These are phyloP conservation scores for Candida endomychidarum DNA, from an alignment of 805 yeast genomes.

Conservation along the genomic window DNA sequence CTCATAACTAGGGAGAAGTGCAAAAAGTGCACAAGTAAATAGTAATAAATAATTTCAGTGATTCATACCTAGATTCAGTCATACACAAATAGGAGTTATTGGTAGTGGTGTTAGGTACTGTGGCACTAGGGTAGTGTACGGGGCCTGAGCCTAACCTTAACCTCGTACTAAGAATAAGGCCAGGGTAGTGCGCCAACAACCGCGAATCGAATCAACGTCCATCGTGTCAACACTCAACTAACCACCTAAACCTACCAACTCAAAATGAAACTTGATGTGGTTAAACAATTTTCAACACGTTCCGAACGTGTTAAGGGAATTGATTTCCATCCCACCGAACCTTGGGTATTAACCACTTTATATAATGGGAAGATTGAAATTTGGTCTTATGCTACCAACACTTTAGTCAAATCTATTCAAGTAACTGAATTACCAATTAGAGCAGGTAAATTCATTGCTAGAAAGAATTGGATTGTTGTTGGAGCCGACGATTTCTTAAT, in stretches of 20 bases:
- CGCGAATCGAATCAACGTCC: conserved; percentile 8
- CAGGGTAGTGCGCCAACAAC: conserved; percentile 3
- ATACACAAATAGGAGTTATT: too few species aligned
- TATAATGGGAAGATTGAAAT: conserved; percentile 90
- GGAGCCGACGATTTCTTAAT: conserved; percentile 96
- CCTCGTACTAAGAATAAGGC: too few species aligned
- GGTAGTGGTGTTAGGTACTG: too few species aligned
- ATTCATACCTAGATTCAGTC: too few species aligned
- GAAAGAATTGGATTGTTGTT: conserved; percentile 95
- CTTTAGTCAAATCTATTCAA: conserved; percentile 84
- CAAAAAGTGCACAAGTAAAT: too few species aligned
- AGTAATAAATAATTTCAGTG: too few species aligned
- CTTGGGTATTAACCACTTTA: conserved; percentile 91
- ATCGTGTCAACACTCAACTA: conserved; percentile 8
- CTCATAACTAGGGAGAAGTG: too few species aligned
- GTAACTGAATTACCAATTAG: conserved; percentile 96
- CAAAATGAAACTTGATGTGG: conserved; percentile 42
- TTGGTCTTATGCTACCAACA: conserved; percentile 87
- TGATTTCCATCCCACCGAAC: conserved; percentile 97
- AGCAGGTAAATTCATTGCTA: conserved; percentile 90
- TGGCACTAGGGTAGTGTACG: too few species aligned
- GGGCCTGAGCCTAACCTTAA: too few species aligned
- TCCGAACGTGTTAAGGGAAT: conserved; percentile 97
- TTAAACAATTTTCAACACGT: conserved; percentile 84
- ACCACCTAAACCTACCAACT: background rate